Conservation (phyloP, 306 rosid species). For the Vicia villosa region DNA sequence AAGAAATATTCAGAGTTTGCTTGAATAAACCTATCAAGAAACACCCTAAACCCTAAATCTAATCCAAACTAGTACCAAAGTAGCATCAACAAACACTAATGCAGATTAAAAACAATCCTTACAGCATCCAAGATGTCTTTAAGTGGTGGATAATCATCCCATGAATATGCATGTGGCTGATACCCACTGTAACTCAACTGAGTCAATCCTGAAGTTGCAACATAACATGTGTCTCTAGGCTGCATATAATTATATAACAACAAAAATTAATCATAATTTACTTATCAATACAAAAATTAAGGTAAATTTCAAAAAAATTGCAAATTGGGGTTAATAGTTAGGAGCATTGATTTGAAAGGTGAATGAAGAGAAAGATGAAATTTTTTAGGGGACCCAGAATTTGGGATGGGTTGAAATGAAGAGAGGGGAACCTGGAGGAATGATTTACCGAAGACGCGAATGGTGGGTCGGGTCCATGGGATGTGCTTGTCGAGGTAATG, state of each 20-base stretch:
- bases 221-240: slow-evolving; percentile 92
- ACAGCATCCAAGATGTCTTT: slow-evolving; percentile 78
- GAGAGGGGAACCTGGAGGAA: slow-evolving; percentile 60
- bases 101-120: slow-evolving; percentile 31
- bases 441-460: slow-evolving; percentile 76
- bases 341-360: not conserved
- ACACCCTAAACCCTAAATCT: not conserved
- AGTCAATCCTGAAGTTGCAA: slow-evolving; percentile 83
- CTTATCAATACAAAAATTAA: too few species aligned
- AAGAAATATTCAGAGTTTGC: not conserved
- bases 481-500: slow-evolving; percentile 62
- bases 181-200: slow-evolving; percentile 79
- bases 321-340: not conserved
- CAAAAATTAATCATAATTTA: too few species aligned
- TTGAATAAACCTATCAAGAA: not conserved
- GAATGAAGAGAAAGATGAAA: slow-evolving; percentile 22
- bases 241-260: slow-evolving; percentile 46
- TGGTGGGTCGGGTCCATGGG: slow-evolving; percentile 88
- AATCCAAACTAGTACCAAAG: not conserved
- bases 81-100: slow-evolving; percentile 3
- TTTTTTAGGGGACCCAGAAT: not conserved
- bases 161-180: slow-evolving; percentile 75
- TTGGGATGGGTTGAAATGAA: not conserved
- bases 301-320: too few species aligned
- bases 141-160: slow-evolving; percentile 86